phyloP scores from a whole-genome alignment of 768 basidiomycete genomes.

The Scleroderma citrinum region DNA sequence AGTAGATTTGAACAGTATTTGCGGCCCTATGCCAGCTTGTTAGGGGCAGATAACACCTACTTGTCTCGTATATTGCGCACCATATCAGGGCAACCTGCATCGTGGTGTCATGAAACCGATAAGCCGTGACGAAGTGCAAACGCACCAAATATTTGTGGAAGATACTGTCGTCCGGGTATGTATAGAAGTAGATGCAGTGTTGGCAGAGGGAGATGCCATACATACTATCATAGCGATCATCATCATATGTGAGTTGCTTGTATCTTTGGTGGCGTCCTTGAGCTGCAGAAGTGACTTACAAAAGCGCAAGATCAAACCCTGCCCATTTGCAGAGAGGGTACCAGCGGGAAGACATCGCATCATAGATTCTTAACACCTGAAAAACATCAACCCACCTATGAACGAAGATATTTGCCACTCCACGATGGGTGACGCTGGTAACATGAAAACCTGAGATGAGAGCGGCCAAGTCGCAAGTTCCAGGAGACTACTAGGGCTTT shows the following conservation, averaged over 20 bases:
- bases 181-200: not conserved
- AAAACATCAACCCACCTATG: not conserved
- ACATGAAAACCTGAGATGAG: too few species aligned
- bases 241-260: not conserved
- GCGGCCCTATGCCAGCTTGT: not conserved
- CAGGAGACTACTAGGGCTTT: too few species aligned
- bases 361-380: too few species aligned
- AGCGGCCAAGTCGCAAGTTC: too few species aligned
- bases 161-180: not conserved
- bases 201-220: constrained; percentile 2
- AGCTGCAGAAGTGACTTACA: not conserved
- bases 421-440: not conserved
- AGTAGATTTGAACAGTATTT: constrained; percentile 2
- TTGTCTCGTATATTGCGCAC: not conserved
- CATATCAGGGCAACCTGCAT: not conserved
- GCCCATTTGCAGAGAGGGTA: too few species aligned
- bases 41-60: not conserved
- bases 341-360: too few species aligned
- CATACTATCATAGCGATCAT: not conserved
- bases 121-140: not conserved
- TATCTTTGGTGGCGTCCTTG: not conserved
- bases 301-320: not conserved
- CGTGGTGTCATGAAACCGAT: not conserved
- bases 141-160: not conserved
- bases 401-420: not conserved